These are phyloP conservation scores for Cyberlindnera sargentensis DNA, from an alignment of 805 yeast genomes.

Conservation along the genomic window DNA sequence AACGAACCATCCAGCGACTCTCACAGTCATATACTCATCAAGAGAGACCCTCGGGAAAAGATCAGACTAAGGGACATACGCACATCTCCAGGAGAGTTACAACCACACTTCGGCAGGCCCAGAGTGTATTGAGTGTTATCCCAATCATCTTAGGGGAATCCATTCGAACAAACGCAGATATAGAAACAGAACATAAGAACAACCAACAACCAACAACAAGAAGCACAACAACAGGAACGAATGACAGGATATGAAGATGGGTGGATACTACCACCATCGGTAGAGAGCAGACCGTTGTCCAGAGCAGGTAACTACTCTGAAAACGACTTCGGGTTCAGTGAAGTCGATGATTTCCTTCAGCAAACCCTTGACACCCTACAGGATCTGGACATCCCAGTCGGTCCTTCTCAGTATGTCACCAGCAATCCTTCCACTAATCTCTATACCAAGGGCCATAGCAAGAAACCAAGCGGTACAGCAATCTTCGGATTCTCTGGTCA, in stretches of 20 bases:
- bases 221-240: background rate
- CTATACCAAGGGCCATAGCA: conserved; percentile 35
- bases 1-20: too few species aligned
- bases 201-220: too few species aligned
- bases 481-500: conserved; percentile 70
- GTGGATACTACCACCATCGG: conserved; percentile 2
- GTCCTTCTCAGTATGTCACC: conserved; percentile 6
- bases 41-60: too few species aligned
- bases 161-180: too few species aligned
- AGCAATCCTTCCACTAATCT: conserved; percentile 2
- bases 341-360: conserved; percentile 43
- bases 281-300: conserved; percentile 1
- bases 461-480: conserved; percentile 72
- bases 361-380: conserved; percentile 49
- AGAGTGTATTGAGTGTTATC: too few species aligned
- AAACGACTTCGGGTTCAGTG: conserved; percentile 15
- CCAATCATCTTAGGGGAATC: too few species aligned
- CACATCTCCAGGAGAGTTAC: too few species aligned
- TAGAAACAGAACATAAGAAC: too few species aligned
- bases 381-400: conserved; percentile 56
- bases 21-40: too few species aligned
- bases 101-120: too few species aligned
- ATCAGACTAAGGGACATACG: too few species aligned
- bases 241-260: conserved; percentile 11
- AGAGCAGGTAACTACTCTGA: background rate